These are phyloP conservation scores for Cephaloascus albidus DNA, from an alignment of 805 yeast genomes.

Conservation along the genomic window DNA sequence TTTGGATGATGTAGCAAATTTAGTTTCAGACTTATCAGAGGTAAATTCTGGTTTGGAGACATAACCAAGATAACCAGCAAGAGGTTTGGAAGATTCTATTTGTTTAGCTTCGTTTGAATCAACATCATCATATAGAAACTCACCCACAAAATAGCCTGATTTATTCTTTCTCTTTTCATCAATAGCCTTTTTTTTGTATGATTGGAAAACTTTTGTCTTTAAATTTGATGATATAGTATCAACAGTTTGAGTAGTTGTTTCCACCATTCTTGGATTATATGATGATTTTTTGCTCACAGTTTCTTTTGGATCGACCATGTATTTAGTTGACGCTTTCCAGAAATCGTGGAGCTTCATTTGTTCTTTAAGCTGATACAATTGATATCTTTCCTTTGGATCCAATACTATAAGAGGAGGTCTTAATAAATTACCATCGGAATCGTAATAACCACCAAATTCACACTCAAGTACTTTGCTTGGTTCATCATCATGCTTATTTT, in stretches of 20 bases:
- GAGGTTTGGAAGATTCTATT: conserved; percentile 2
- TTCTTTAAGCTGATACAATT: conserved; percentile 26
- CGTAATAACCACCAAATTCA: conserved; percentile 13
- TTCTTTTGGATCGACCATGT: conserved; percentile 31
- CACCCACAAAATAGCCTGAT: conserved; percentile 22
- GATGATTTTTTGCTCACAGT: conserved; percentile 9
- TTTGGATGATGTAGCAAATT: background rate
- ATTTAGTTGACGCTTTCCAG: conserved; percentile 22
- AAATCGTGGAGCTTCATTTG: conserved; percentile 25
- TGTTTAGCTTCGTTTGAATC: conserved; percentile 7
- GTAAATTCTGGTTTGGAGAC: conserved; percentile 22
- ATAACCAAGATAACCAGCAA: conserved; percentile 23
- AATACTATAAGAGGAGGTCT: conserved; percentile 35
- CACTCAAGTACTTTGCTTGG: background rate
- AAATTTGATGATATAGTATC: conserved; percentile 5
- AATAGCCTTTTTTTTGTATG: conserved; percentile 2
- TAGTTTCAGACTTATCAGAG: background rate
- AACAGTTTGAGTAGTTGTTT: conserved; percentile 32
- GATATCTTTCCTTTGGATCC: conserved; percentile 33
- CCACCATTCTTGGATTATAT: conserved; percentile 18
- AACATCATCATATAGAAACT: conserved; percentile 21
- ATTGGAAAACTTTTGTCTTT: background rate
- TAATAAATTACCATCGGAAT: conserved; percentile 25
- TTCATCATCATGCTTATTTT: background rate
- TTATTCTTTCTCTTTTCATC: conserved; percentile 5